These are phyloP conservation scores for Geoglossum glabrum DNA, from an alignment of 495 filamentous ascomycete species.

Conservation along the genomic window DNA sequence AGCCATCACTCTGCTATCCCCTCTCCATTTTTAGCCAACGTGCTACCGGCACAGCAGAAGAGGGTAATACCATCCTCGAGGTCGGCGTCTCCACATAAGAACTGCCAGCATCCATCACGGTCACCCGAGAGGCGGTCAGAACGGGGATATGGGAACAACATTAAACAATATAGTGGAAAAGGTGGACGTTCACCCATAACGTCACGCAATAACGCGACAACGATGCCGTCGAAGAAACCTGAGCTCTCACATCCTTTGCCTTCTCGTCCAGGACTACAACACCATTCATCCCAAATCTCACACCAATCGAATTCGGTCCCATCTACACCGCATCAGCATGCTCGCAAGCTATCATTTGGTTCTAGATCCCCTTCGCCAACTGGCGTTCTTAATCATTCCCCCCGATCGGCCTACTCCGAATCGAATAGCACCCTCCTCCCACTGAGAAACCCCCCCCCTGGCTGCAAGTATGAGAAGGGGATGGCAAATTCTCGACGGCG, in stretches of 20 bases:
- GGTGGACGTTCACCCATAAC: background rate
- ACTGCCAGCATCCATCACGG: background rate
- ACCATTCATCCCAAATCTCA: constrained; percentile 10
- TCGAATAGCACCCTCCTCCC: constrained; percentile 50
- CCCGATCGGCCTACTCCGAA: constrained; percentile 78
- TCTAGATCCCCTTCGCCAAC: constrained; percentile 75
- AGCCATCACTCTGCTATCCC: background rate
- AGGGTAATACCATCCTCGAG: background rate
- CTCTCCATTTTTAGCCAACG: background rate
- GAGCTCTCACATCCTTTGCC: background rate
- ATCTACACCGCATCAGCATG: constrained; percentile 79
- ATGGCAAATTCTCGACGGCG: constrained; percentile 52
- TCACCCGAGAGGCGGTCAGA: constrained; percentile 1
- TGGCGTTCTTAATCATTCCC: constrained; percentile 52
- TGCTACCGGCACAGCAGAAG: background rate
- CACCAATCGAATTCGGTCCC: constrained; percentile 81
- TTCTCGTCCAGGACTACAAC: background rate
- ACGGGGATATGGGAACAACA: constrained; percentile 2
- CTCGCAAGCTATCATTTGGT: constrained; percentile 62
- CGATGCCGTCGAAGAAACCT: background rate
- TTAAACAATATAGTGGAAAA: background rate
- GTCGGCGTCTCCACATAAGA: background rate
- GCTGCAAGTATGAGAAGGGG: constrained; percentile 70
- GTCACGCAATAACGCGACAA: background rate
- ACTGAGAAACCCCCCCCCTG: constrained; percentile 29